These are phyloP conservation scores for Calonectria pseudoturangicola DNA, from an alignment of 2,329 filamentous ascomycete genomes.

Conservation along the genomic window DNA sequence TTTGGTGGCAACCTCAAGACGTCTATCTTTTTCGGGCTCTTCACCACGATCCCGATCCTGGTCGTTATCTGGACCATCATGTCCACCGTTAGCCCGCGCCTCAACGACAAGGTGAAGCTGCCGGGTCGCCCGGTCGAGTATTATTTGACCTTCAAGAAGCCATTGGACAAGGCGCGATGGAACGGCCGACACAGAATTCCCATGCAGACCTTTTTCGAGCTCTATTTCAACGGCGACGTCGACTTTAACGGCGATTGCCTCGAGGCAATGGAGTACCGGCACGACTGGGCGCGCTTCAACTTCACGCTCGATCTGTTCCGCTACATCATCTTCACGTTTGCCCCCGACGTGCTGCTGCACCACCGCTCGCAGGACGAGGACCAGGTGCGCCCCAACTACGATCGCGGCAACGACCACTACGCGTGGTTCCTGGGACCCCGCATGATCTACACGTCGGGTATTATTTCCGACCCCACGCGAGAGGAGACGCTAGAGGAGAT, in stretches of 20 bases:
- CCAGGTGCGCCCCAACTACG: conserved; percentile 95
- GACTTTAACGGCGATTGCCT: conserved; percentile 94
- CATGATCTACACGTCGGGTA: conserved; percentile 97
- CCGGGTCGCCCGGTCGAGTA: conserved; percentile 90
- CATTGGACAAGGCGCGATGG: conserved; percentile 75
- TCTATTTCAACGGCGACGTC: conserved; percentile 93
- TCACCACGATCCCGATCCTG: conserved; percentile 86
- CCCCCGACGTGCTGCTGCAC: conserved; percentile 91
- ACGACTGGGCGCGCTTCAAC: conserved; percentile 94
- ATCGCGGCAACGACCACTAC: conserved; percentile 97
- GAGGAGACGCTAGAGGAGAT: conserved; percentile 95
- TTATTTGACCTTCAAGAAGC: conserved; percentile 86
- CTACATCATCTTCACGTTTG: conserved; percentile 87
- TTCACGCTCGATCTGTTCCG: conserved; percentile 90
- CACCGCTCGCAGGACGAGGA: conserved; percentile 94
- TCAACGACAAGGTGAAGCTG: conserved; percentile 90
- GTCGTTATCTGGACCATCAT: conserved; percentile 86
- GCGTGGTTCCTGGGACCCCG: conserved; percentile 96
- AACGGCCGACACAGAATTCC: conserved; percentile 85
- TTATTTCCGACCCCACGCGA: conserved; percentile 88
- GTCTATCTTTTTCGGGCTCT: conserved; percentile 86
- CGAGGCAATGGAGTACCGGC: conserved; percentile 90
- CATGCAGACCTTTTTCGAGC: conserved; percentile 93
- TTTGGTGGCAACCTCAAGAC: conserved; percentile 89
- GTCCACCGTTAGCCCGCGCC: conserved; percentile 87